phyloP scores from a whole-genome alignment of 768 basidiomycete genomes.

The Leucosporidium scottii region DNA sequence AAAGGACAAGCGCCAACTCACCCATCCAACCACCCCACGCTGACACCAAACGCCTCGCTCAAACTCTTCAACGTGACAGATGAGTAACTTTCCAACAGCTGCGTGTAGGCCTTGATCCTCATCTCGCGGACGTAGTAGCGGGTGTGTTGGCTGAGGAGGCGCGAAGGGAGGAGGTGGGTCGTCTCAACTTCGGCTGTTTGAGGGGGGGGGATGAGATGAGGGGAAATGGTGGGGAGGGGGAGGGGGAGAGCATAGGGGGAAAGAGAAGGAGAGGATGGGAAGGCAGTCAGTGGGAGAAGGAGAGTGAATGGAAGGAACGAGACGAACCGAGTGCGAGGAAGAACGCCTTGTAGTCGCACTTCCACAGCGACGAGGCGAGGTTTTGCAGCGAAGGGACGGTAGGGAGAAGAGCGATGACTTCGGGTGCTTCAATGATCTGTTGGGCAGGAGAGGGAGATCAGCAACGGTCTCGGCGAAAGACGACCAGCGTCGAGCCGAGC shows the following conservation, averaged over 20 bases:
- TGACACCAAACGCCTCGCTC: slow-evolving; percentile 79
- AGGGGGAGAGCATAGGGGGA: background rate
- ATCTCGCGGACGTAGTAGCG: slow-evolving; percentile 90
- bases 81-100: slow-evolving; percentile 84
- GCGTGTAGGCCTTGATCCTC: slow-evolving; percentile 86
- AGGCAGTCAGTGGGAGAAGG: background rate
- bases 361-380: slow-evolving; percentile 77
- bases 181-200: slow-evolving; percentile 74
- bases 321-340: slow-evolving; percentile 73
- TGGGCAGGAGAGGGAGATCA: background rate
- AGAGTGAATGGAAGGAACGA: background rate
- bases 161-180: slow-evolving; percentile 75
- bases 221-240: slow-evolving; percentile 5
- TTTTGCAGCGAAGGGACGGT: slow-evolving; percentile 75
- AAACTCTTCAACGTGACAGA: slow-evolving; percentile 83
- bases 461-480: no score
- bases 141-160: slow-evolving; percentile 74
- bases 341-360: slow-evolving; percentile 90
- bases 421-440: slow-evolving; percentile 75
- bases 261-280: background rate
- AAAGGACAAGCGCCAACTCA: slow-evolving; percentile 46
- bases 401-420: slow-evolving; percentile 76
- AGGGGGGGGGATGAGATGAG: background rate
- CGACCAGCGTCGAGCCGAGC: background rate
- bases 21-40: slow-evolving; percentile 78